Conservation (phyloP, 2,329 filamentous ascomycete species). For the Trichoderma atroviride region DNA sequence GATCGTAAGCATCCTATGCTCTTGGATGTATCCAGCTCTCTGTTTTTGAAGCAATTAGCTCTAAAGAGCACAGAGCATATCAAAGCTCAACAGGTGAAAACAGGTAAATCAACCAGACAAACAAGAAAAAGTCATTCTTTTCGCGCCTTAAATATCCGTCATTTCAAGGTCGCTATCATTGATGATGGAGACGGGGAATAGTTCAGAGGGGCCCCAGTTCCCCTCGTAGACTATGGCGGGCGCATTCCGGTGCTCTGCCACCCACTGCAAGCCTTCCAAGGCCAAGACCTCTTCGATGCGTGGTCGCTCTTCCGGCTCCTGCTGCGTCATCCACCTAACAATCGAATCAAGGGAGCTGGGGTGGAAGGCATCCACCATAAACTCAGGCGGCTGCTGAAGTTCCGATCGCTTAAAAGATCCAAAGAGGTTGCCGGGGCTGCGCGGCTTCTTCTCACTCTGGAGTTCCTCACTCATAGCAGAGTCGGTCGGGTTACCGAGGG, state of each 20-base stretch:
- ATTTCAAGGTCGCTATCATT: slow-evolving; percentile 58
- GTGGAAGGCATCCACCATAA: slow-evolving; percentile 81
- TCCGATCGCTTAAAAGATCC: slow-evolving; percentile 54
- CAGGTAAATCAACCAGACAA: background rate
- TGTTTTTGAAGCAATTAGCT: slow-evolving; percentile 31
- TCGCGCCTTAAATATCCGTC: slow-evolving; percentile 54
- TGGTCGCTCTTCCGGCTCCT: slow-evolving; percentile 73
- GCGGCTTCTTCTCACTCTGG: slow-evolving; percentile 39
- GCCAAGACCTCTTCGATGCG: slow-evolving; percentile 72
- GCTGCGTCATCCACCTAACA: slow-evolving; percentile 85
- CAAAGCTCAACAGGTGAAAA: background rate
- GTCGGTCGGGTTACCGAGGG: slow-evolving; percentile 56
- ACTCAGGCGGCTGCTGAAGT: slow-evolving; percentile 69
- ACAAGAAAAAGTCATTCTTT: background rate
- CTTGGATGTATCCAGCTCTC: slow-evolving; percentile 40
- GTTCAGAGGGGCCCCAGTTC: slow-evolving; percentile 82
- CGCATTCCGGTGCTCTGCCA: slow-evolving; percentile 73
- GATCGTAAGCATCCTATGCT: slow-evolving; percentile 29
- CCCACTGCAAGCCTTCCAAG: slow-evolving; percentile 77
- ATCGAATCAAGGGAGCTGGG: slow-evolving; percentile 78
- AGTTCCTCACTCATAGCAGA: slow-evolving; percentile 42
- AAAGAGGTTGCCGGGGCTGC: slow-evolving; percentile 44
- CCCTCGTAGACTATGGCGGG: slow-evolving; percentile 96
- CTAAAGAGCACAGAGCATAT: background rate
- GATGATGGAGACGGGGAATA: slow-evolving; percentile 44